Evolutionary conservation across 306 rosid species (phyloP).

Genomic region (Sicyos edulis): DNA sequence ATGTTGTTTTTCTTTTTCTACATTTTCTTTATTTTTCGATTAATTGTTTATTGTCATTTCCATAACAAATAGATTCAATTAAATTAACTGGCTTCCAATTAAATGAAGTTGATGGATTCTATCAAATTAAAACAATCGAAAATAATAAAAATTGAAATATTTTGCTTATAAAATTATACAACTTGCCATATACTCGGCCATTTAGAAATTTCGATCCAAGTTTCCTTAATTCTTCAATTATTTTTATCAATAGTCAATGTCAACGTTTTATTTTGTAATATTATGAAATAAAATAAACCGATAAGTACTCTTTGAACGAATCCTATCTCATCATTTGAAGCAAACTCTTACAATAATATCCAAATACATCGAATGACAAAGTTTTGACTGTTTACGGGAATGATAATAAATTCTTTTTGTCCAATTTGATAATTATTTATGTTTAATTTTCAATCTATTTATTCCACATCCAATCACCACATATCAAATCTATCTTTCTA

Average conservation of each 20-base stretch:
- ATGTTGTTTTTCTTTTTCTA: too few species aligned
- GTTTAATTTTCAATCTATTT: too few species aligned
- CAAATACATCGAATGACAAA: neutral
- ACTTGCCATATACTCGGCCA: neutral
- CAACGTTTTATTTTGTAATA: neutral
- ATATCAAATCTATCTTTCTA: too few species aligned
- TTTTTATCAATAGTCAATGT: neutral
- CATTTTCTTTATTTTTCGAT: too few species aligned
- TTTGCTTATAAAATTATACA: neutral
- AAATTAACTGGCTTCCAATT: too few species aligned
- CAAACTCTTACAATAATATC: conserved; percentile 5
- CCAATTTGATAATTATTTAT: too few species aligned
- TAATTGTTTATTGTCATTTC: too few species aligned
- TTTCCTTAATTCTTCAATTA: neutral
- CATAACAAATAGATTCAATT: too few species aligned
- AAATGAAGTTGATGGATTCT: too few species aligned
- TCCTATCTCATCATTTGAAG: conserved; percentile 1
- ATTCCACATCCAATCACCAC: too few species aligned
- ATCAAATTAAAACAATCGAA: too few species aligned
- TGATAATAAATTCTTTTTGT: neutral
- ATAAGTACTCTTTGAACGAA: neutral
- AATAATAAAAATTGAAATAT: too few species aligned
- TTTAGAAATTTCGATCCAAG: neutral
- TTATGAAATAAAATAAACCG: neutral
- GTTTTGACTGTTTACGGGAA: neutral